These are phyloP conservation scores for Xylona heveae DNA, from an alignment of 495 filamentous ascomycete genomes.

Conservation along the genomic window DNA sequence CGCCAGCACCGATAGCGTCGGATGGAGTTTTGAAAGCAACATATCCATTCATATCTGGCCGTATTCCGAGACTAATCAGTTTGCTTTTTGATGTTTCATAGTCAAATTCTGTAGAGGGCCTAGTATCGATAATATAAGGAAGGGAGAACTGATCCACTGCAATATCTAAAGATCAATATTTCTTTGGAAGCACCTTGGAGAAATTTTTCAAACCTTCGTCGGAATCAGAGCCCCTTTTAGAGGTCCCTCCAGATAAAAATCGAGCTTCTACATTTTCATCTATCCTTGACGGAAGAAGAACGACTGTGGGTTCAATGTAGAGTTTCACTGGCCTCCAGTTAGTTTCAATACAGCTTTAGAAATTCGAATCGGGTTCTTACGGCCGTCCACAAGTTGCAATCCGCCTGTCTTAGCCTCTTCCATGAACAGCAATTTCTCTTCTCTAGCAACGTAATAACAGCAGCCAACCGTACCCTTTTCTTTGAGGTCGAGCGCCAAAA, in stretches of 20 bases:
- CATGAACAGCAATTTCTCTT: constrained; percentile 58
- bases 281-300: constrained; percentile 51
- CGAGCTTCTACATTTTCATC: constrained; percentile 28
- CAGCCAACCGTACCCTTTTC: constrained; percentile 60
- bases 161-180: too few species aligned
- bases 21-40: too few species aligned
- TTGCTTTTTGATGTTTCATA: constrained; percentile 49
- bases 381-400: constrained; percentile 45
- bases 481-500: constrained; percentile 67
- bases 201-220: too few species aligned
- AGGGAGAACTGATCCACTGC: constrained; percentile 18
- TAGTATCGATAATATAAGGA: constrained; percentile 50
- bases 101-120: constrained; percentile 58
- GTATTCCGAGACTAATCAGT: constrained; percentile 35
- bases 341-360: background rate
- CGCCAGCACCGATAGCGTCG: too few species aligned
- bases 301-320: constrained; percentile 57
- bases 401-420: constrained; percentile 58
- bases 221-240: background rate
- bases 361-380: constrained; percentile 18
- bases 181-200: too few species aligned
- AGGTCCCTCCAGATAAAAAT: constrained; percentile 15
- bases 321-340: constrained; percentile 32
- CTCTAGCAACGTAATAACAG: constrained; percentile 58
- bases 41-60: constrained; percentile 20